Conservation (phyloP, 768 basidiomycete species). For the Lentinula sp. region DNA sequence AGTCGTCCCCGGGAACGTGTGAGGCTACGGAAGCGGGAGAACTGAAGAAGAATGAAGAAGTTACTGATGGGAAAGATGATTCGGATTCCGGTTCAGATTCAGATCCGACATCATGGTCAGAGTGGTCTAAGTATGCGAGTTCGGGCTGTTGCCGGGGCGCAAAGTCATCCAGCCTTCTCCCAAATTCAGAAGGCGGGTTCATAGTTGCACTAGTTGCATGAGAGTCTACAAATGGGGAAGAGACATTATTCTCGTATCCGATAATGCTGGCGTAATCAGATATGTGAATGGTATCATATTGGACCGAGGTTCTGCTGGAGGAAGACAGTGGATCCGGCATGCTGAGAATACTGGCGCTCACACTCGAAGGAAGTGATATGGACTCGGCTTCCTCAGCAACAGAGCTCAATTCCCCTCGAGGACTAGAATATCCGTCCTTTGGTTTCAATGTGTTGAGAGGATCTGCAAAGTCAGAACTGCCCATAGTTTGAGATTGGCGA, state of each 20-base stretch:
- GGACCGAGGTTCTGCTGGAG: background rate
- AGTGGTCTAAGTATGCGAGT: background rate
- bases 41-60: constrained; percentile 7
- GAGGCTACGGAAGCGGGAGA: constrained; percentile 5
- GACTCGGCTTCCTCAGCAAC: background rate
- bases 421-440: background rate
- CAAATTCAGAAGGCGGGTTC: background rate
- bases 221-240: background rate
- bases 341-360: constrained; percentile 4
- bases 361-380: background rate
- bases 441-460: background rate
- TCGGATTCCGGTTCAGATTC: constrained; percentile 3
- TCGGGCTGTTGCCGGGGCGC: background rate
- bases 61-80: constrained; percentile 6
- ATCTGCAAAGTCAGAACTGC: background rate
- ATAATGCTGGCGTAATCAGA: background rate
- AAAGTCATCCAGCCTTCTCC: background rate
- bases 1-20: background rate
- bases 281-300: background rate
- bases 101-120: background rate
- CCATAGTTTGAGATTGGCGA: background rate
- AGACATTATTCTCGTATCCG: background rate
- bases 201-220: background rate
- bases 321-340: constrained; percentile 6
- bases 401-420: background rate